These are phyloP conservation scores for Panaeolus cyanescens DNA, from an alignment of 768 basidiomycete species.

Conservation along the genomic window DNA sequence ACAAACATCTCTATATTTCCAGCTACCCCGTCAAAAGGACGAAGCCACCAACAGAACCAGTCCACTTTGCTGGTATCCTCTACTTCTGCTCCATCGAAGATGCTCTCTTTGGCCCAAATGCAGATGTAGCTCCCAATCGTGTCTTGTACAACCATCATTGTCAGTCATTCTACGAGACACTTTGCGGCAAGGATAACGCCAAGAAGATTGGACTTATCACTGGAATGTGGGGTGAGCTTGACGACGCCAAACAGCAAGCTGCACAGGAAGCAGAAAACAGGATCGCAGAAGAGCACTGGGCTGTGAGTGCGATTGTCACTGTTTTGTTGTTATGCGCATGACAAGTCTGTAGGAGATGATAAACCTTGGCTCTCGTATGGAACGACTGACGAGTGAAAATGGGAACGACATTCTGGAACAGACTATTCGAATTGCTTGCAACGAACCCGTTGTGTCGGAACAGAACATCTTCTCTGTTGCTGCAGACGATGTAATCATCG, in stretches of 20 bases:
- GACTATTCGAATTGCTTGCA: background rate
- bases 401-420: background rate
- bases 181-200: background rate
- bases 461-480: background rate
- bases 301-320: background rate
- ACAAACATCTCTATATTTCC: background rate
- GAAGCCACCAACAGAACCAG: background rate
- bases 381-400: background rate
- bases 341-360: background rate
- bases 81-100: background rate
- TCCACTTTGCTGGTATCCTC: background rate
- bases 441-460: background rate
- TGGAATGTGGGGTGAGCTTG: background rate
- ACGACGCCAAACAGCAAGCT: background rate
- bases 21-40: background rate
- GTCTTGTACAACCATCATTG: background rate
- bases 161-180: background rate
- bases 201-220: background rate
- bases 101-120: background rate
- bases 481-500: background rate
- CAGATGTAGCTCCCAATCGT: background rate
- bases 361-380: background rate
- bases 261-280: background rate
- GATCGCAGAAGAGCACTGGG: background rate
- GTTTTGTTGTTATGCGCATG: background rate